Evolutionary conservation across 1,284 basidiomycete genomes (phyloP).

Genomic region (Marasmius oreades): DNA sequence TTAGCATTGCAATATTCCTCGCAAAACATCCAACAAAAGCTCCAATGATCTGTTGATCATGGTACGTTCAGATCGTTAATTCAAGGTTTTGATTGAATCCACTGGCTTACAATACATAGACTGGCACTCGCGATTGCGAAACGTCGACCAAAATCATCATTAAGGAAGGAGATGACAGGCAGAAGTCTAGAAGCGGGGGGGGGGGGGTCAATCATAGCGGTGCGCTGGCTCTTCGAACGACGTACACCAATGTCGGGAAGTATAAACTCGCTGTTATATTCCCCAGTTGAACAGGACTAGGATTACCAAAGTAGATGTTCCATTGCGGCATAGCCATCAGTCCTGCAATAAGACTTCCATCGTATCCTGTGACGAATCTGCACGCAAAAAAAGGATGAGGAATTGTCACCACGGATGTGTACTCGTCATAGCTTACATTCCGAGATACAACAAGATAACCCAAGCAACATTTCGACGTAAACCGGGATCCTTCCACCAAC

Average conservation of each 20-base stretch:
- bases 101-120: slow-evolving; percentile 6
- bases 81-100: not conserved
- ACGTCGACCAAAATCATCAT: slow-evolving; percentile 9
- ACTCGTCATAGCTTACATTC: slow-evolving; percentile 6
- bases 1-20: slow-evolving; percentile 7
- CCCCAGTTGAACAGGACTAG: slow-evolving; percentile 7
- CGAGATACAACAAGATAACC: slow-evolving; percentile 10
- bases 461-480: slow-evolving; percentile 10
- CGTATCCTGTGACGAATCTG: slow-evolving; percentile 11
- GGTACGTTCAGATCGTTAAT: not conserved
- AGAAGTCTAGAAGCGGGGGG: slow-evolving; percentile 2
- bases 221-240: not conserved
- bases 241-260: slow-evolving; percentile 12
- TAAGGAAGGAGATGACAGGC: slow-evolving; percentile 10
- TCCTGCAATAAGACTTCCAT: slow-evolving; percentile 7
- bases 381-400: not conserved
- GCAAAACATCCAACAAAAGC: slow-evolving; percentile 11
- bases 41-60: slow-evolving; percentile 4
- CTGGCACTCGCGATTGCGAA: slow-evolving; percentile 9
- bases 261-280: slow-evolving; percentile 9
- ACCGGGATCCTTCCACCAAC: slow-evolving; percentile 13
- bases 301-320: slow-evolving; percentile 12
- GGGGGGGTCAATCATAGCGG: not conserved
- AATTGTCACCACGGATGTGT: not conserved
- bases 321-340: slow-evolving; percentile 11